Conservation (phyloP, 2,329 filamentous ascomycete genomes). For the Aureobasidium sp. region DNA sequence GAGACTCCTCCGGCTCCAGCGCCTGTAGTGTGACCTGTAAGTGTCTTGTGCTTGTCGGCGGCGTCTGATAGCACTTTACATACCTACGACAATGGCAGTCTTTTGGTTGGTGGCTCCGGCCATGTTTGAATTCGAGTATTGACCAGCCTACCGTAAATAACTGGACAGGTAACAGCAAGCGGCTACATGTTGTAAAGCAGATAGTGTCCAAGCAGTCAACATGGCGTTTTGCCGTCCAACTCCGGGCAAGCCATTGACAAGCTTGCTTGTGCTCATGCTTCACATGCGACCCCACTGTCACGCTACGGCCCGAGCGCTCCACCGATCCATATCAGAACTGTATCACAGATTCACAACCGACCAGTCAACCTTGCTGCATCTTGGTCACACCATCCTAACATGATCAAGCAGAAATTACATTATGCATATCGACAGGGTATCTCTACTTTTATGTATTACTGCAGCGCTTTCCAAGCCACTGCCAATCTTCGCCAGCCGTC, state of each 20-base stretch:
- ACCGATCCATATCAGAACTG: background rate
- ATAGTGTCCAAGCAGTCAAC: conserved; percentile 4
- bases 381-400: background rate
- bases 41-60: conserved; percentile 10
- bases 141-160: background rate
- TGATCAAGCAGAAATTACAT: conserved; percentile 6
- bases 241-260: background rate
- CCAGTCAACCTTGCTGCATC: background rate
- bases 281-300: background rate
- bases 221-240: background rate
- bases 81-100: conserved; percentile 49
- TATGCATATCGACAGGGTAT: conserved; percentile 7
- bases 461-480: conserved; percentile 50
- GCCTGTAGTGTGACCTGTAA: conserved; percentile 35
- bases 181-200: conserved; percentile 5
- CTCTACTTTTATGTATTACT: conserved; percentile 5
- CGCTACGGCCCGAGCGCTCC: conserved; percentile 1
- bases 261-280: background rate
- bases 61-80: conserved; percentile 18
- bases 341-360: background rate
- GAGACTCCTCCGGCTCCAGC: conserved; percentile 66
- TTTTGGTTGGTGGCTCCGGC: conserved; percentile 25
- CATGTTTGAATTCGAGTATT: background rate
- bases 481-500: conserved; percentile 42
- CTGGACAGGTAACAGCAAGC: background rate